Base-by-base conservation (phyloP, 2,329 filamentous ascomycete species). In the Rugonectria rugulosa region DNA sequence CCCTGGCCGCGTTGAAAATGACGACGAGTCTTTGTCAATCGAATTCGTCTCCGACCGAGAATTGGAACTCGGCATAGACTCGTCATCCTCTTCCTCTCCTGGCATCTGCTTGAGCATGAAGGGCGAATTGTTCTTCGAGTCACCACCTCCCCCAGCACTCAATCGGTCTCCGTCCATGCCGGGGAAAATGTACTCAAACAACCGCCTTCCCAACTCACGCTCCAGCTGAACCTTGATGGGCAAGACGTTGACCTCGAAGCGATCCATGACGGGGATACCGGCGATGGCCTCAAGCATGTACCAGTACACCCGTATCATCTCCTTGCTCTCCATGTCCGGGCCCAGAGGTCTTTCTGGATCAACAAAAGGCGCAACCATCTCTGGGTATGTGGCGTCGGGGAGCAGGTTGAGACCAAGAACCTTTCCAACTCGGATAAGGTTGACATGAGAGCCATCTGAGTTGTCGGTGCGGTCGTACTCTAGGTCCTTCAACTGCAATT, bases 131-230 rank as follows among this genome's bases (percentile, higher is more conserved):
- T 81, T 81, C 55, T 83, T 84, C 26, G 75, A 74, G 42, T 77
- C 77, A 20, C 65, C 48, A 19, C 77, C 77, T 20, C 64, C 77
- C 20, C 65, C 40, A 19, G 77, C 77, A 21, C 65, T 72, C 4
- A 64, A 58, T 51, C 75, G 77, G 75, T 72, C 88, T n/a, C 72
- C 78, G 17, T 88, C 88, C 64, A 91, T 85, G 10, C 90, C 91
- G 0, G 95, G 96, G 79, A 99, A 99, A 65, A 99, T 92, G 74
- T 99, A 99, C 75, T 97, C 93, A 64, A 99, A 97, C 2, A 99
- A 80, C 64, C 89, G 92, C 76, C 96, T 94, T 38, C 93, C 94
- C 43, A 97, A 88, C 66, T 98, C 93, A 29, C 88, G 89, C 74
- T 99, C 95, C 29, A 99, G 81, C 71, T 99, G 95, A 19, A 99